Evolutionary conservation across 1,284 basidiomycete species (phyloP).

Genomic region (Rhodotorula sp.): DNA sequence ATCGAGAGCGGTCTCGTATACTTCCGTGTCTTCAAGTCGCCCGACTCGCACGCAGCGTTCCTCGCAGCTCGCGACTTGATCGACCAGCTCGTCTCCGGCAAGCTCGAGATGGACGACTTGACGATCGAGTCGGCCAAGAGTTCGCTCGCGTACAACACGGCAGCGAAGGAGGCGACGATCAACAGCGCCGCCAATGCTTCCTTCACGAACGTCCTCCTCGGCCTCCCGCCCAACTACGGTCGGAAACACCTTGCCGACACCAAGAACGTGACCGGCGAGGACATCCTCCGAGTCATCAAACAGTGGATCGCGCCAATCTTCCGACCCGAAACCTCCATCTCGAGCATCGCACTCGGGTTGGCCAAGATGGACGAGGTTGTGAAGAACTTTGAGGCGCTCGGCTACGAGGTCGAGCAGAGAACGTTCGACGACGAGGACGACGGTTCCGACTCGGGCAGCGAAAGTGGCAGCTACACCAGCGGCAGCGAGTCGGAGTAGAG

Average conservation of each 20-base stretch:
- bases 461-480: constrained; percentile 42
- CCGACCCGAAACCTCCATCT: constrained; percentile 70
- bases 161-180: constrained; percentile 77
- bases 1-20: constrained; percentile 76
- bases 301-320: constrained; percentile 87
- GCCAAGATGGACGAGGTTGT: constrained; percentile 74
- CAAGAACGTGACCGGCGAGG: constrained; percentile 67
- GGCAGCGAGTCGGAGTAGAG: constrained; percentile 7
- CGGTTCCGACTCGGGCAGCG: constrained; percentile 40
- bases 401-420: constrained; percentile 74
- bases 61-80: constrained; percentile 63
- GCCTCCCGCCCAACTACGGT: constrained; percentile 68
- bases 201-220: constrained; percentile 80
- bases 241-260: constrained; percentile 72
- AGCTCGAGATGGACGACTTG: constrained; percentile 75
- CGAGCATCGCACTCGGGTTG: constrained; percentile 76
- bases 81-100: constrained; percentile 45
- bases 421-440: constrained; percentile 53
- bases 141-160: constrained; percentile 78
- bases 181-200: constrained; percentile 73
- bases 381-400: constrained; percentile 62
- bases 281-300: constrained; percentile 67
- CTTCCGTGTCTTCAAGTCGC: constrained; percentile 69
- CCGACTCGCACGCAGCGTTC: constrained; percentile 80
- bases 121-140: constrained; percentile 89